Conservation (phyloP, 2,329 filamentous ascomycete species). For the Penicillium sp. region DNA sequence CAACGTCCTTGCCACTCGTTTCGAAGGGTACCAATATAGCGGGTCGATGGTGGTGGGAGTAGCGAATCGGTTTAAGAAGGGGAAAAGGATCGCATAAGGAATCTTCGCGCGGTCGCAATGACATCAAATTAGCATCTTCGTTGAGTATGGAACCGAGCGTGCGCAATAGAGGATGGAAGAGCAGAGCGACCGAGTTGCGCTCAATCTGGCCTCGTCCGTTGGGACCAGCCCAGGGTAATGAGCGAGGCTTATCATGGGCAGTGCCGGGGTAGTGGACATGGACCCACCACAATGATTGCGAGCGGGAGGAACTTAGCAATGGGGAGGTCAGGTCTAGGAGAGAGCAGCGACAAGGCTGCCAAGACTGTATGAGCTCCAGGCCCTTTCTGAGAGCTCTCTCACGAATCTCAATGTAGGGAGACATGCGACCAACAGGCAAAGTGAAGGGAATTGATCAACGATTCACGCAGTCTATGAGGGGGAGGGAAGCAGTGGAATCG, state of each 20-base stretch:
- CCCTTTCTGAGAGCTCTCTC: no score
- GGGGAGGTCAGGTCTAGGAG: constrained; percentile 2
- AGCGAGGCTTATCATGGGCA: constrained; percentile 16
- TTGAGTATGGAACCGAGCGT: not conserved
- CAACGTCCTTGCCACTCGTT: constrained; percentile 1
- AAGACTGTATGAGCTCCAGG: not conserved
- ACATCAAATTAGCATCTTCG: constrained; percentile 23
- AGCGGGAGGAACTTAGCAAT: constrained; percentile 2
- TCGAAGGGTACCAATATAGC: constrained; percentile 1
- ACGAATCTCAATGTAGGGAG: constrained; percentile 1
- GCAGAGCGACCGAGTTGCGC: constrained; percentile 11
- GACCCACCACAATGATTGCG: constrained; percentile 16
- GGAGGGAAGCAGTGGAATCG: not conserved
- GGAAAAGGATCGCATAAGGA: constrained; percentile 13
- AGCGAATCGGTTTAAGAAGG: constrained; percentile 6
- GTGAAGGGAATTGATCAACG: not conserved
- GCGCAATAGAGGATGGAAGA: not conserved
- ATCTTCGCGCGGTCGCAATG: constrained; percentile 14
- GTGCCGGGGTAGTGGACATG: constrained; percentile 11
- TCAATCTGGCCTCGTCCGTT: not conserved
- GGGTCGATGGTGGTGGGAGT: not conserved
- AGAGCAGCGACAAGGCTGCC: not conserved
- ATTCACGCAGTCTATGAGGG: constrained; percentile 1
- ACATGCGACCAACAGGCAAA: constrained; percentile 17
- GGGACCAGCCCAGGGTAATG: constrained; percentile 16